Evolutionary conservation across 257 asterid genomes (phyloP), one percentile per base, ranked within the genome.

Genomic region (Leonotis leonurus): DNA sequence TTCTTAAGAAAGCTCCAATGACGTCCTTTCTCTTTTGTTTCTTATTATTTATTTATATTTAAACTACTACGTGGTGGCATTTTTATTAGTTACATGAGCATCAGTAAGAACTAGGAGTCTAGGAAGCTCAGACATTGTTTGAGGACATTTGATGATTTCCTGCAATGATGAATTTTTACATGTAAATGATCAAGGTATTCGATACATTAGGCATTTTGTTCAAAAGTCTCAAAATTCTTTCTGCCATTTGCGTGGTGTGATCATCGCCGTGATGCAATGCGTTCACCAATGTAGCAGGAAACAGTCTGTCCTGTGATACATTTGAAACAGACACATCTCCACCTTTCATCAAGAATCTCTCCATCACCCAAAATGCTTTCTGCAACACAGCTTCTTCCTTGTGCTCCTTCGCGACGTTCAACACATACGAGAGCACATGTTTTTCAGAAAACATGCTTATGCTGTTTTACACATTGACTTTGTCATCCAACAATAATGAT

Each of bases 311-410:
- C 33, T 73, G 79, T 35, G 88, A 81, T 60, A 88, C 78, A 62
- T 63, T 75, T 11, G 86, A 81, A 57, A 41, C 56, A 35, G 89
- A 78, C 22, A 69, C 75, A 35, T 81, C 87, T 49, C 94, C 91
- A 21, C 94, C 91, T 35, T 70, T 79, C 59, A 65, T 53, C 73
- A 89, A 73, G 77, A 89, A 82, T 74, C 74, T 84, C 72, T 89
- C 94, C 2, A 86, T 79, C 74, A 89, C 41, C 97, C 95, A 89
- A 64, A 89, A 80, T 22, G 90, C 79, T 69, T 77, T 86, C 75
- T 82, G 85, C 85, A 73, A 32, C 27, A 89, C 53, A 9, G 25
- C 67, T 37, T 79, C 84, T 63, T 76, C 89, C 53, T 68, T 76
- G 64, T 86, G 97, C 73, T 89, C 93, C 74, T 82, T 86, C 62